Evolutionary conservation across 148 eudicot species (phyloP).

Genomic region (Fagopyrum esculentum): DNA sequence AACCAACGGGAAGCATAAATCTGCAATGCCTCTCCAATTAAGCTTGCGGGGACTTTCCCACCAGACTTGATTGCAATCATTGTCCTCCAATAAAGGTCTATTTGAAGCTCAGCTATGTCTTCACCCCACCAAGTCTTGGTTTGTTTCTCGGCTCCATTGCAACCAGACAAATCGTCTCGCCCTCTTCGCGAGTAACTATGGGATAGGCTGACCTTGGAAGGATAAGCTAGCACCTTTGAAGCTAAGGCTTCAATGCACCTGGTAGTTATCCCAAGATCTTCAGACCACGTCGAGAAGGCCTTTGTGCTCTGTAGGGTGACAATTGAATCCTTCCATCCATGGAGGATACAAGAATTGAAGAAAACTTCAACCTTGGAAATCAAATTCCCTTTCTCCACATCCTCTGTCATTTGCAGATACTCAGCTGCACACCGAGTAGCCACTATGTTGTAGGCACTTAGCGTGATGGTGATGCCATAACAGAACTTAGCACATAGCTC

Average conservation of each 20-base stretch:
- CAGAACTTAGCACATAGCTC: slow-evolving; percentile 93
- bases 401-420: slow-evolving; percentile 86
- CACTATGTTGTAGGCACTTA: slow-evolving; percentile 79
- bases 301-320: slow-evolving; percentile 59
- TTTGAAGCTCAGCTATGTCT: slow-evolving; percentile 58
- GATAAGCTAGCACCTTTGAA: slow-evolving; percentile 41
- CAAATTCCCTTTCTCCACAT: slow-evolving; percentile 80
- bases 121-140: slow-evolving; percentile 85
- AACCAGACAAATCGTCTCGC: background rate
- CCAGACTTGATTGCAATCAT: slow-evolving; percentile 70
- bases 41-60: slow-evolving; percentile 38
- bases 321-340: slow-evolving; percentile 83
- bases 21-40: slow-evolving; percentile 71
- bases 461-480: slow-evolving; percentile 80
- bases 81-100: slow-evolving; percentile 74
- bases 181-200: slow-evolving; percentile 9
- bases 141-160: background rate
- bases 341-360: slow-evolving; percentile 73
- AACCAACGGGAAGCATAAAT: slow-evolving; percentile 70
- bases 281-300: slow-evolving; percentile 49
- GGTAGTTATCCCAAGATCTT: slow-evolving; percentile 63
- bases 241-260: slow-evolving; percentile 72
- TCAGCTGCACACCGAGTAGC: slow-evolving; percentile 69
- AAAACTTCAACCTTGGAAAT: slow-evolving; percentile 70
- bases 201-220: slow-evolving; percentile 32